Evolutionary conservation across 2,329 filamentous ascomycete genomes (phyloP), one percentile per base, ranked within the genome.

Genomic region (Orbilia brochopaga): DNA sequence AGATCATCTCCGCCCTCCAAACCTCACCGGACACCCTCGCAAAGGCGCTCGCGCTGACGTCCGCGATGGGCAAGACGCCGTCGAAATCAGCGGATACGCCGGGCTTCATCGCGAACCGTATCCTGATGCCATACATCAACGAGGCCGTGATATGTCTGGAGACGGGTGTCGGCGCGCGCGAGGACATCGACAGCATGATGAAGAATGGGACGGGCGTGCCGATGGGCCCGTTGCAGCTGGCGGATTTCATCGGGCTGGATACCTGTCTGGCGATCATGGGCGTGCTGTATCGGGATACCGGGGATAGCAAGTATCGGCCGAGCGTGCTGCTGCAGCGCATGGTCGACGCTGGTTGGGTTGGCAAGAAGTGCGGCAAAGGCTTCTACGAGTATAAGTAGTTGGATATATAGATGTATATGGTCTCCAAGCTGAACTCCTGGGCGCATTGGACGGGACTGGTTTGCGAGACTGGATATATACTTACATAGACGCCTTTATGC

Each of bases 81-180:
- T 95, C 92, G 2, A 86, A 90, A 30, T 96, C 91, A 13, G 90
- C 90, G 15, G 94, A 99, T 80, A 87, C 90, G 0, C 94, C 94
- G 0, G 94, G 94, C 0, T 99, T 99, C 83, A 83, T 99, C 23
- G 94, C 94, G 32, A 99, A 99, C 80, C 85, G 94, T 8, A 99
- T 99, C 73, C 82, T 99, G 69, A 99, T 99, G 94, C 94, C 94
- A 0, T 99, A 99, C 79, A 97, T 99, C 83, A 99, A 99, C 79
- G 94, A 99, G 82, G 94, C 95, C 7, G 84, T 99, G 76, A 93
- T 96, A 74, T 99, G 94, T 80, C 83, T 99, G 13, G 94, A 99
- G 82, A 97, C 94, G 0, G 90, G 91, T 1, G 87, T 99, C 0
- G 94, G 94, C 17, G 85, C 86, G 74, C 89, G 90, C 76, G 92